Base-by-base conservation (phyloP, 202 grass and related monocot species). In the Zizania palustris region DNA sequence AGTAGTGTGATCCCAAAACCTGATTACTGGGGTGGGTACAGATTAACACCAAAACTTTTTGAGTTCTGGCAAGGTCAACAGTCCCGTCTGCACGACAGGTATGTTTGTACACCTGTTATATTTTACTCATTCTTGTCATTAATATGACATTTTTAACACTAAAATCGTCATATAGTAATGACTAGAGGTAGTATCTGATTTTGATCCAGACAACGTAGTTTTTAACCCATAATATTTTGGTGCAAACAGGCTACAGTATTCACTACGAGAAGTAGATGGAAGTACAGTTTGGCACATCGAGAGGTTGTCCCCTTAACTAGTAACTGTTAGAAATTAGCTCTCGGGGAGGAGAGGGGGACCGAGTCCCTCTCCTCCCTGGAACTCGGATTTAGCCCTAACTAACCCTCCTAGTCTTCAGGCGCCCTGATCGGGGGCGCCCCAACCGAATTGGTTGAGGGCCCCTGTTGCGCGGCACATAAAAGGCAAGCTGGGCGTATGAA, bases 21-120 rank as follows among this genome's bases (percentile, higher is more conserved):
- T 44, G 91, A 92, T 66, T 95, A 87, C 70, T 98, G 91, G 91
- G 91, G 91, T 71, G 91, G 91, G 49, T 98, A 95, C 81, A 92
- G 85, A 87, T 84, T 98, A 81, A 98, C 75, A 76, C 91, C 96
- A 78, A 83, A 28, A 13, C 77, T 60, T 72, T 92, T 92, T 76
- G 96, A 98, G 72, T 98, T 98, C 57, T 98, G 96, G 96, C 91
- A 99, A 95, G 92, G 96, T 22, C 96, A 99, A 66, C 83, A 85
- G 45, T 98, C 96, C 87, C 96, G 96, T 44, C 72, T 99, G 19
- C 96, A 99, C 85, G 96, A 99, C 67, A 74, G 89, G 91, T 99
- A 93, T 45, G 76, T 81, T 55, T 50, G 0, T 68, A 40, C 45
- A 36, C 16, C 45, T 7, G n/a, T 63, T 57, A 43, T 77, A 21